Conservation (phyloP, 352 stramenopile species). For the Saprolegnia diclina region DNA sequence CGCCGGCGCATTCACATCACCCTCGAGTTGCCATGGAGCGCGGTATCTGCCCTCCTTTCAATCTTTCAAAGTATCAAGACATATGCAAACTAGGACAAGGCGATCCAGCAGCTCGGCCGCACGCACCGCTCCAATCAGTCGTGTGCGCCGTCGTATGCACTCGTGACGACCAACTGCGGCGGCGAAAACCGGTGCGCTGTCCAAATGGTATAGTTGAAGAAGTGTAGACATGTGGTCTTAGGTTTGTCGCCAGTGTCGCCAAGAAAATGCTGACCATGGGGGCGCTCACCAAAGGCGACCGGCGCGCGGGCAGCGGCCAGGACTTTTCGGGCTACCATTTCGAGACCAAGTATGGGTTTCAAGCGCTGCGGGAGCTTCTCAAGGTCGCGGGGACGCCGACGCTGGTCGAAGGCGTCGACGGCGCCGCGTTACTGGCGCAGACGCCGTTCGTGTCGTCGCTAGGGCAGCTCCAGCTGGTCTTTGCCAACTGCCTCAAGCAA, state of each 20-base stretch:
- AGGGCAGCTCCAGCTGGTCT: constrained; percentile 11
- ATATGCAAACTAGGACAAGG: constrained; percentile 34
- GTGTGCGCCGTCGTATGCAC: constrained; percentile 52
- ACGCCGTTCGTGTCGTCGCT: constrained; percentile 2
- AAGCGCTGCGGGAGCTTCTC: constrained; percentile 31
- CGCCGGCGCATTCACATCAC: constrained; percentile 73
- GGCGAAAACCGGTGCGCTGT: constrained; percentile 44
- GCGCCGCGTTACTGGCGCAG: background rate
- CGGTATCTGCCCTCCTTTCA: constrained; percentile 27
- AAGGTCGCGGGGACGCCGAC: constrained; percentile 6
- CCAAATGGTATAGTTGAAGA: background rate
- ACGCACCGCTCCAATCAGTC: constrained; percentile 37
- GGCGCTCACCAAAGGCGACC: constrained; percentile 73
- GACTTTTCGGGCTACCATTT: constrained; percentile 39
- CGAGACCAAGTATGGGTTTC: constrained; percentile 31
- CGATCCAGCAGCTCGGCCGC: constrained; percentile 31
- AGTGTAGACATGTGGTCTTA: background rate
- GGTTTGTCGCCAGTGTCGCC: constrained; percentile 60
- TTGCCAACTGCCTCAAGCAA: constrained; percentile 15
- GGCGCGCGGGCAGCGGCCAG: constrained; percentile 48
- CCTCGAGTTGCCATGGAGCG: constrained; percentile 55
- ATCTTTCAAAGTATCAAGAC: background rate
- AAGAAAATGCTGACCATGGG: constrained; percentile 68
- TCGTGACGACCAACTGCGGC: constrained; percentile 66
- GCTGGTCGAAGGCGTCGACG: constrained; percentile 1